Base-by-base conservation (phyloP, 2,329 filamentous ascomycete species). In the Epichloe coenophiala region DNA sequence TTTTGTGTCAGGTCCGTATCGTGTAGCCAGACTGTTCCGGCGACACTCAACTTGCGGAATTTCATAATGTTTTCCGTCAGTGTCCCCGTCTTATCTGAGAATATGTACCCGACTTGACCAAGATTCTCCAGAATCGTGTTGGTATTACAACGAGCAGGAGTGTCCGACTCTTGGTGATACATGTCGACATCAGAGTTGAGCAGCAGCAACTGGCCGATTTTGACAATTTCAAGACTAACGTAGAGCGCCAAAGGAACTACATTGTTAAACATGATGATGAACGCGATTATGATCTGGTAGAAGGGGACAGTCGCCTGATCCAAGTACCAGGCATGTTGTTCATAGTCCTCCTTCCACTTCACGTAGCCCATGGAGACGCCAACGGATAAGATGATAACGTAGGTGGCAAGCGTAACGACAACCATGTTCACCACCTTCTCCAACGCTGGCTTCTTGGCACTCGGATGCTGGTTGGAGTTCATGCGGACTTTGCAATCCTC, bases 191-290 rank as follows among this genome's bases (percentile, higher is more conserved):
- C 90, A 21, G 71, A 71, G 57, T 90, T 89, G 51, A 95, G 67
- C 62, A 95, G 78, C 51, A 90, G 73, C 73, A 95, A 83, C 61
- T 81, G 78, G 4, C 77, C 84, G 7, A 94, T 73, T 64, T 94
- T 94, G 65, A 93, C 83, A 52, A 95, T 75, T 56, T 97, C 90
- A 65, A 97, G 73, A 62, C 84, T 93, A 58, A 97, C 87, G 58
- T 95, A 97, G 1, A 97, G 75, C 0, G 89, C 88, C 15, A 97
- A 76, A 0, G 91, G 91, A 53, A 96, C 90, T 68, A 95, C 81
- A 39, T 93, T 97, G 66, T 96, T 97, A 69, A 95, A 95, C 81
- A 95, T 91, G 67, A 97, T 95, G 57, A 95, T 81, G 63, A 89
- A 96, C 0, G 87, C 89, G 31, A 91, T 83, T 56, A 96, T 83